Base-by-base conservation (phyloP, 768 basidiomycete genomes). In the Suillus discolor region DNA sequence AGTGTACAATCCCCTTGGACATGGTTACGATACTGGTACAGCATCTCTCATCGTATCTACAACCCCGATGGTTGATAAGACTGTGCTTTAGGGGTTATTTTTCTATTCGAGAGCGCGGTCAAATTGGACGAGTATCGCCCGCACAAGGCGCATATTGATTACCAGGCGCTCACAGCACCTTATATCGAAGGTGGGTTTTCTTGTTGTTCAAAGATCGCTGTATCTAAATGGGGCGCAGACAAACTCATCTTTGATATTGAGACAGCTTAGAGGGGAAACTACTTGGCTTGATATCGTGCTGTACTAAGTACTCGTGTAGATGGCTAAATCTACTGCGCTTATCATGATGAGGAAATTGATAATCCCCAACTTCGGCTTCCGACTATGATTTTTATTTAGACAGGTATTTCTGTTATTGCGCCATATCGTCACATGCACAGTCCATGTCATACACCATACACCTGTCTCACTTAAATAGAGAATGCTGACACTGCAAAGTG, bases 211-310 rank as follows among this genome's bases (percentile, higher is more conserved):
- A 39, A 28, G 25, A 11, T 41, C 51, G 18, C 31, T 44, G 25
- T 54, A 36, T 55, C 38, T 6, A 9, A 62, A 11, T n/a, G 16
- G 20, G 61, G 57, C 39, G 9, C 41, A 74, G 74, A 77, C 20
- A 65, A 63, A 62, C 34, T 75, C 6, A 69, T 74, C 54, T 75
- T 69, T 54, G 72, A 75, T 47, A 68, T 74, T n/a, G 16, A 71
- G 60, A 54, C 61, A 16, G 57, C 68, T 20, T 63, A 63, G 68
- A 62, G 20, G 36, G 36, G 38, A 54, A 36, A 23, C 25, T 28
- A 18, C 28, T 18, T 28, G 31, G 13, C 13, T 59, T 36, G 13
- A 34, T 13, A 63, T 20, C 38, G 41, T 60, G 18, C 9, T 20
- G 39, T 41, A 31, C 61, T 31, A 62, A 25, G 51, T 51, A 16